Evolutionary conservation across 257 asterid species (phyloP).

Genomic region (Craterostigma plantagineum): DNA sequence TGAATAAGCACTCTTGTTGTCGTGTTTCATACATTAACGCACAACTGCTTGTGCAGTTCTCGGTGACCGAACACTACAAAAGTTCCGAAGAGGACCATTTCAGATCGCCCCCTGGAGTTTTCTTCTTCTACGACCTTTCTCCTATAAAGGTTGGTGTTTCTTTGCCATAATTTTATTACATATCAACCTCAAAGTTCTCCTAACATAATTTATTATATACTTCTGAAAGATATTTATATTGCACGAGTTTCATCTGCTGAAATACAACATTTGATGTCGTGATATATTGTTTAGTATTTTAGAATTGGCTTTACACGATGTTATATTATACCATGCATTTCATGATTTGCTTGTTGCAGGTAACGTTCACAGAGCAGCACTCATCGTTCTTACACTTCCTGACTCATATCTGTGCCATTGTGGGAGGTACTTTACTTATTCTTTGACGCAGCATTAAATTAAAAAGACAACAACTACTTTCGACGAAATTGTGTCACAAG

Average conservation of each 20-base stretch:
- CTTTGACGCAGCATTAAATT: not conserved
- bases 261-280: not conserved
- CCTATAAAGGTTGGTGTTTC: slow-evolving; percentile 62
- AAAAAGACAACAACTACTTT: no score
- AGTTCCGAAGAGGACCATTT: slow-evolving; percentile 36
- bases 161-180: no score
- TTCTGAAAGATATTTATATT: not conserved
- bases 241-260: no score
- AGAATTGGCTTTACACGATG: slow-evolving; percentile 2
- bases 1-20: not conserved
- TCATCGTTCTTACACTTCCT: slow-evolving; percentile 80
- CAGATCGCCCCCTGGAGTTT: slow-evolving; percentile 69
- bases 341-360: slow-evolving; percentile 39
- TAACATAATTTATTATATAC: no score
- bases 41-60: slow-evolving; percentile 40
- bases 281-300: not conserved
- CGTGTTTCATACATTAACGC: slow-evolving; percentile 2
- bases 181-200: no score
- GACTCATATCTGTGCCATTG: slow-evolving; percentile 86
- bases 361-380: slow-evolving; percentile 73
- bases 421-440: slow-evolving; percentile 54
- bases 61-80: slow-evolving; percentile 93
- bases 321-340: slow-evolving; percentile 1
- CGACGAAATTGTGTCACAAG: not conserved
- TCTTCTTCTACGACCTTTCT: slow-evolving; percentile 87